phyloP scores from a whole-genome alignment of 352 stramenopile species.

The Phytophthora ramorum region DNA sequence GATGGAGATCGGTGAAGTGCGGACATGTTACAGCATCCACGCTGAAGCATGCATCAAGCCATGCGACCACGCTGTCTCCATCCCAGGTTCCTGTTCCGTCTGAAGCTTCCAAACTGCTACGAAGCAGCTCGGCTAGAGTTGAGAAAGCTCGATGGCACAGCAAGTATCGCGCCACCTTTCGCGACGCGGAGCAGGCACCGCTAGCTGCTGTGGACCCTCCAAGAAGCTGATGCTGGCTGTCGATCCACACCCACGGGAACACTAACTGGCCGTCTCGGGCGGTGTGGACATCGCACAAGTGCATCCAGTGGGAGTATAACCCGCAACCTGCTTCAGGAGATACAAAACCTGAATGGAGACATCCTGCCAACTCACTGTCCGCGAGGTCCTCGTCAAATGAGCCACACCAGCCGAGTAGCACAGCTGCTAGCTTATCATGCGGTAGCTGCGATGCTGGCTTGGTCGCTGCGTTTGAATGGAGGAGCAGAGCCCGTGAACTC shows the following conservation, averaged over 20 bases:
- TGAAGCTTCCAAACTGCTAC: conserved; percentile 20
- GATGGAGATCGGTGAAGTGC: conserved; percentile 58
- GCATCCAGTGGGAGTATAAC: conserved; percentile 45
- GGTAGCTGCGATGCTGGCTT: conserved; percentile 25
- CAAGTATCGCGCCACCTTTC: conserved; percentile 35
- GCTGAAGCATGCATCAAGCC: conserved; percentile 71
- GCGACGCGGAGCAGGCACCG: conserved; percentile 19
- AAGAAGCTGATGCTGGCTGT: conserved; percentile 34
- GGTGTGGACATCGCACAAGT: conserved; percentile 54
- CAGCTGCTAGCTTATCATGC: conserved; percentile 30
- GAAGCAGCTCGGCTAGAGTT: conserved; percentile 29
- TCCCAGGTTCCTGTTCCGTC: conserved; percentile 18
- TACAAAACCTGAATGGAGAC: conserved; percentile 48
- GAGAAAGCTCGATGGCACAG: conserved; percentile 39
- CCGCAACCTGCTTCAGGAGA: conserved; percentile 7
- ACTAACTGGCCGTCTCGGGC: conserved; percentile 32
- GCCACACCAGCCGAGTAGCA: conserved; percentile 51
- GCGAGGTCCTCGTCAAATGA: conserved; percentile 49
- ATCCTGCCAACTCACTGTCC: conserved; percentile 22
- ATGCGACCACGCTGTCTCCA: conserved; percentile 31
- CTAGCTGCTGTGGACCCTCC: not conserved
- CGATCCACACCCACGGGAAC: conserved; percentile 60
- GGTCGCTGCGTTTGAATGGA: conserved; percentile 17
- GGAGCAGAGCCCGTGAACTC: conserved; percentile 35
- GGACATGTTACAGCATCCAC: conserved; percentile 37